phyloP scores from a whole-genome alignment of 2,329 filamentous ascomycete genomes.

The Aspergillus fumigatiaffinis region DNA sequence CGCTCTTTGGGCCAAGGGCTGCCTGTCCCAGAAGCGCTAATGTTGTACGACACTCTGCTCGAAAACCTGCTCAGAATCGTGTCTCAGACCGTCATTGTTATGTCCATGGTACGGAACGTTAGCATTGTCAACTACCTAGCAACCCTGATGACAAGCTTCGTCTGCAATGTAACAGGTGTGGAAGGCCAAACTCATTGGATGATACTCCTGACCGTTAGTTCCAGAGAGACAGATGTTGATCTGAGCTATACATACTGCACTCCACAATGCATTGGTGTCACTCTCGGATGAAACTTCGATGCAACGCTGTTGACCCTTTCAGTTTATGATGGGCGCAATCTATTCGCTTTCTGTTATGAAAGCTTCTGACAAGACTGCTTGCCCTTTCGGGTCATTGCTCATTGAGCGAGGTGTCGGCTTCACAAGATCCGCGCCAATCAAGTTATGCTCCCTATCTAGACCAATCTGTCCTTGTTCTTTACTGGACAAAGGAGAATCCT shows the following conservation, averaged over 20 bases:
- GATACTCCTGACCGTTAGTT: neutral
- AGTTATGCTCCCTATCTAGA: neutral
- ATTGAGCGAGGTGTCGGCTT: neutral
- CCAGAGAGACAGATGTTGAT: neutral
- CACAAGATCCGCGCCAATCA: neutral
- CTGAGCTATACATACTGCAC: constrained; percentile 4
- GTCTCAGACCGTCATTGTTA: neutral
- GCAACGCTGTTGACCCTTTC: neutral
- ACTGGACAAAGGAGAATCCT: neutral
- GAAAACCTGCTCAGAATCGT: neutral
- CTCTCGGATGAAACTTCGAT: constrained; percentile 13
- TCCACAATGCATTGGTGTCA: constrained; percentile 6
- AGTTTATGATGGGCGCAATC: neutral
- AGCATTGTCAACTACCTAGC: neutral
- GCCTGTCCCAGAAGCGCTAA: neutral
- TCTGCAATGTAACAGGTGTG: neutral
- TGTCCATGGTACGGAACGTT: neutral
- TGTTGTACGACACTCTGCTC: neutral
- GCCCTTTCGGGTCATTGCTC: neutral
- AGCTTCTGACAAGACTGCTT: neutral
- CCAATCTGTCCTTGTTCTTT: neutral
- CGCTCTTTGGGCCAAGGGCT: neutral
- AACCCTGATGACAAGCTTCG: neutral
- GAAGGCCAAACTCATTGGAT: neutral
- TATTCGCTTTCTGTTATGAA: neutral